Conservation (phyloP, 2,329 filamentous ascomycete genomes). For the Didymella segeticola region DNA sequence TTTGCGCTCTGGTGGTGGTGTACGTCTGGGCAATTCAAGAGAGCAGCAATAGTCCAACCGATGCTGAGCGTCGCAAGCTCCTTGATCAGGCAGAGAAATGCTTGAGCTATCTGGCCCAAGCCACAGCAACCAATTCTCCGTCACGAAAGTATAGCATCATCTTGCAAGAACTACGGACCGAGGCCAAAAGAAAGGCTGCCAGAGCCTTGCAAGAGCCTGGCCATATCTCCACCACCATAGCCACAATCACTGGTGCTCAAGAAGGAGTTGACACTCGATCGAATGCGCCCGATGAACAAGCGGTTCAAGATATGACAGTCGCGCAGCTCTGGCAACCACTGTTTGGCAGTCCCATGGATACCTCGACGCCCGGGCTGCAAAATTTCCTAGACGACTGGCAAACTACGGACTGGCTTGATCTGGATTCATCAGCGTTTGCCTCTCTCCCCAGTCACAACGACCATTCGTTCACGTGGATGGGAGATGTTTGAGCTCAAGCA, state of each 20-base stretch:
- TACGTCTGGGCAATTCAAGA: conserved; percentile 58
- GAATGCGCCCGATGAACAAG: not conserved
- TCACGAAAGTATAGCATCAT: conserved; percentile 58
- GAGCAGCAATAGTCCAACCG: conserved; percentile 16
- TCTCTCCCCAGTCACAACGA: conserved; percentile 19
- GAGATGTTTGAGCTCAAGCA: not conserved
- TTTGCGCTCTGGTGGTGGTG: conserved; percentile 57
- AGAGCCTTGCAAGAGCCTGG: conserved; percentile 15
- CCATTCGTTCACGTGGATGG: conserved; percentile 15
- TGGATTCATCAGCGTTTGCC: conserved; percentile 42
- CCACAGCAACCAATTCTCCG: conserved; percentile 56
- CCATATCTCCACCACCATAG: not conserved
- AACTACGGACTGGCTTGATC: conserved; percentile 44
- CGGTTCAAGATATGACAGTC: not conserved
- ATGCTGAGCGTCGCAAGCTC: conserved; percentile 31
- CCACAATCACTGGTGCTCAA: not conserved
- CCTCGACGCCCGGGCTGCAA: conserved; percentile 17
- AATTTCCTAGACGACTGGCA: conserved; percentile 42
- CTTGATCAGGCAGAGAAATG: conserved; percentile 55
- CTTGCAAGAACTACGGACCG: conserved; percentile 53
- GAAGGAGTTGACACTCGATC: not conserved
- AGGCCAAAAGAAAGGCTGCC: conserved; percentile 42
- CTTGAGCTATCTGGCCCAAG: conserved; percentile 54
- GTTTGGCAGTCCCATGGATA: conserved; percentile 32
- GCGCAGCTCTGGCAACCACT: conserved; percentile 26